Base-by-base conservation (phyloP, 306 rosid species). In the Lagenaria siceraria region DNA sequence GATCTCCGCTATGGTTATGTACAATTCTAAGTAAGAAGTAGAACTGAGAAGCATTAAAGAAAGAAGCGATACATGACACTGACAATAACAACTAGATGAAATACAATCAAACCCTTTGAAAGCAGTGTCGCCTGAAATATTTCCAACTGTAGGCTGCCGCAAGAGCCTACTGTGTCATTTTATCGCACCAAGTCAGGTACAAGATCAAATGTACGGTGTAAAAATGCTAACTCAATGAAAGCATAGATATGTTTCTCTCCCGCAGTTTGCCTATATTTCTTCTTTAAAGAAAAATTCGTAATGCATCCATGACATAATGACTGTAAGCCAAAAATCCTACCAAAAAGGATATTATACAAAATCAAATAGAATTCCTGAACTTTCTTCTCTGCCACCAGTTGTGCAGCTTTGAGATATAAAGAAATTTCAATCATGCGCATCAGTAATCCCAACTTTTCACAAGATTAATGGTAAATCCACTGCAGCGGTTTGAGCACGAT, bases 321-420 rank as follows among this genome's bases (percentile, higher is more conserved):
- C 33, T 46, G 80, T 62, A 46, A 17, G 56, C 61, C 69, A 77
- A 55, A 77, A 31, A 48, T 48, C 40, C 74, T 64, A 48, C 73
- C 79, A 77, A 77, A 77, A 77, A 77, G 80, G 74, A 36, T 82
- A 86, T 90, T 76, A 78, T 88, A 90, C 90, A 89, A 77, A 85
- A 85, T 69, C 64, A 87, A 87, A 88, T 83, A 83, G 64, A 82
- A 89, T 85, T 87, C 81, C 87, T 66, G 81, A 84, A 74, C 46
- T 75, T 84, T 85, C 90, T 84, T 87, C 92, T 87, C 90, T 82
- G 75, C 35, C 80, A 80, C 85, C 78, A 84, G 81, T 77, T 61
- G 83, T 77, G 81, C 77, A 78, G 86, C 96, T 91, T 88, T 90
- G 25, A 72, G 55, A 76, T 78, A 54, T 85, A 81, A 78, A 78